Percentiles rank a stretch among this genome's conserved stretches.
phyloP scores from a whole-genome alignment of 306 rosid species.

The Sicyos edulis region DNA sequence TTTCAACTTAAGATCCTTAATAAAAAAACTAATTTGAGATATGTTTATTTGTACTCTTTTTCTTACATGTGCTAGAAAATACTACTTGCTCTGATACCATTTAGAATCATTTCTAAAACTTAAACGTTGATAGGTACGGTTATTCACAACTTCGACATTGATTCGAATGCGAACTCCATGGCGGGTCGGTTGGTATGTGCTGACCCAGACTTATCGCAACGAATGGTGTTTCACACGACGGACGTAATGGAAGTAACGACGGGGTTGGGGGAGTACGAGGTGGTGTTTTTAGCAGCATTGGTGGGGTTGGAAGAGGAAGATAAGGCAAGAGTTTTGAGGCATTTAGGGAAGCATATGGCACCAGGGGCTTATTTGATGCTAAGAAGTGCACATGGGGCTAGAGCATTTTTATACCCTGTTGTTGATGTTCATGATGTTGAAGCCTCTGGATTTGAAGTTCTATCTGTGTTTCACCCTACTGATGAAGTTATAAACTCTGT shows the following conservation, averaged over 20 bases:
- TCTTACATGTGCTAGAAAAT: no score
- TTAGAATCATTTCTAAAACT: no score
- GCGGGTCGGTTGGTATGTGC: conserved; percentile 24
- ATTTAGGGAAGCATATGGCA: conserved; percentile 30
- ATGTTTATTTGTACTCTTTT: no score
- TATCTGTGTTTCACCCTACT: conserved; percentile 31
- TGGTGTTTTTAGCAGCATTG: conserved; percentile 32
- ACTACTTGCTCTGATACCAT: no score
- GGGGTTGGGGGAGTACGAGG: conserved; percentile 25
- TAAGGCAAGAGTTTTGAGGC: conserved; percentile 23
- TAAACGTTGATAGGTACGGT: not conserved
- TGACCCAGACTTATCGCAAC: conserved; percentile 25
- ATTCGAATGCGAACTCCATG: conserved; percentile 27
- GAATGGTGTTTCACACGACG: conserved; percentile 32
- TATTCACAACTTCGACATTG: conserved; percentile 32
- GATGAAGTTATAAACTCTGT: conserved; percentile 36
- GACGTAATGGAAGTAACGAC: conserved; percentile 25
- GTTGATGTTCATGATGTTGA: conserved; percentile 27
- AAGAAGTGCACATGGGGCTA: conserved; percentile 37
- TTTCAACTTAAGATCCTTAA: no score
- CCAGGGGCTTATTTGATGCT: conserved; percentile 27
- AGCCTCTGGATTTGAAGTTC: conserved; percentile 27
- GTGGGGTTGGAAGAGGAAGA: conserved; percentile 33
- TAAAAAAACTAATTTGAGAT: no score
- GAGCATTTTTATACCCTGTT: conserved; percentile 34